A percentile compares a stretch with the other conserved stretches of the same genome.
phyloP scores from a whole-genome alignment of 345 rosid genomes.

The Aurinia saxatilis region DNA sequence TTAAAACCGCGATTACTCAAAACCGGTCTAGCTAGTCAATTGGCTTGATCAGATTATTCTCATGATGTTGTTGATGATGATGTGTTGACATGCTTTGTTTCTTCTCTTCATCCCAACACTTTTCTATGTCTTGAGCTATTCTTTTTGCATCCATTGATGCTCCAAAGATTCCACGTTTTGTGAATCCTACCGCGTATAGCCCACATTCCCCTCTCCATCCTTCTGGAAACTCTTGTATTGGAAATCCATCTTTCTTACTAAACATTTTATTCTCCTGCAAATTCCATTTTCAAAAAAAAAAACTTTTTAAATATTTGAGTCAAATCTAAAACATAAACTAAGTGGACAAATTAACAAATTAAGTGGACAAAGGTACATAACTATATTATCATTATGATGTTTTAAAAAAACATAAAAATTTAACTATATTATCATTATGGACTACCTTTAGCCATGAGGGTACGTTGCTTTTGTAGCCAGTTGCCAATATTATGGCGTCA shows the following conservation, averaged over 20 bases:
- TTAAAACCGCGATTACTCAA: neutral
- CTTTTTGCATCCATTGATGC: slow-evolving; percentile 74
- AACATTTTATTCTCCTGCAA: slow-evolving; percentile 72
- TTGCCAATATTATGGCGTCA: slow-evolving; percentile 83
- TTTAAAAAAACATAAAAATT: too few species aligned
- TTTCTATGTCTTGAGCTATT: slow-evolving; percentile 63
- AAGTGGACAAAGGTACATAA: slow-evolving; percentile 7
- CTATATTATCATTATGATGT: neutral
- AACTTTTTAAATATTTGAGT: too few species aligned
- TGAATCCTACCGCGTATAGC: slow-evolving; percentile 88
- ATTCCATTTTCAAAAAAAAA: neutral
- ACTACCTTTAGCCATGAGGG: slow-evolving; percentile 90
- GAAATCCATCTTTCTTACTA: slow-evolving; percentile 70
- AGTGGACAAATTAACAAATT: too few species aligned
- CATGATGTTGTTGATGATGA: slow-evolving; percentile 7
- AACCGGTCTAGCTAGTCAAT: neutral
- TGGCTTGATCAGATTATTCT: slow-evolving; percentile 8
- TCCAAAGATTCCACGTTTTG: slow-evolving; percentile 76
- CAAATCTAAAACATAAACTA: too few species aligned
- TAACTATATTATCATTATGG: neutral
- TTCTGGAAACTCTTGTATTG: slow-evolving; percentile 59
- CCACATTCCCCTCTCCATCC: slow-evolving; percentile 98
- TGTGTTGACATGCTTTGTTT: slow-evolving; percentile 20
- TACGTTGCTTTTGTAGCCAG: slow-evolving; percentile 93
- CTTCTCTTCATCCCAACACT: slow-evolving; percentile 34